Percentiles rank a stretch among this genome's conserved stretches.
Evolutionary conservation across 1,284 basidiomycete genomes (phyloP).

Genomic region (Microbotryum violaceum): DNA sequence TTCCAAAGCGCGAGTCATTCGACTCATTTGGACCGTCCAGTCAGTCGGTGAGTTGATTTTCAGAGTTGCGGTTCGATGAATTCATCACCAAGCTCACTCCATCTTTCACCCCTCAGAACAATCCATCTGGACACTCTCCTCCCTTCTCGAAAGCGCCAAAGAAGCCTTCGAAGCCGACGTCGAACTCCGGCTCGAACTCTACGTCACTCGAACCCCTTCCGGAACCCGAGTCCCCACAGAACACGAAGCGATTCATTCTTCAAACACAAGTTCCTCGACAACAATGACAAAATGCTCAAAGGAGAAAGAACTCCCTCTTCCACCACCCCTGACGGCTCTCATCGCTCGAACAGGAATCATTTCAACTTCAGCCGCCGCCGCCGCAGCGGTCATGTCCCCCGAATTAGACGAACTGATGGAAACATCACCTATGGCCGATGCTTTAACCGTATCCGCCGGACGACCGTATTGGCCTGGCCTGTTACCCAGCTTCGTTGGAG

Average conservation of each 20-base stretch:
- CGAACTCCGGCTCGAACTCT: conserved; percentile 21
- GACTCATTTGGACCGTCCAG: conserved; percentile 24
- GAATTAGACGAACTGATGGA: conserved; percentile 6
- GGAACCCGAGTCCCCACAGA: too few relatives aligned
- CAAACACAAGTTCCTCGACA: too few relatives aligned
- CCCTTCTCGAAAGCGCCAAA: conserved; percentile 20
- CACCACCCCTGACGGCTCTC: conserved; percentile 7
- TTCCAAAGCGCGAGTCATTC: conserved; percentile 8
- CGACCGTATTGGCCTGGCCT: conserved; percentile 7
- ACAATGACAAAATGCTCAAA: too few relatives aligned
- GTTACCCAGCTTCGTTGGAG: conserved; percentile 14
- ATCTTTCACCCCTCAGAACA: conserved; percentile 4
- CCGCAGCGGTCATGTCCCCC: not conserved
- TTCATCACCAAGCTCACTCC: too few relatives aligned
- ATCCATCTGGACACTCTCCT: conserved; percentile 19
- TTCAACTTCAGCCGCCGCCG: conserved; percentile 5
- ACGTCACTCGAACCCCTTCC: conserved; percentile 12
- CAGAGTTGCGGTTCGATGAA: not conserved
- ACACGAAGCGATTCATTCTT: too few relatives aligned
- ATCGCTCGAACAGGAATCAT: conserved; percentile 12
- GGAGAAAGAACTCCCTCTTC: not conserved
- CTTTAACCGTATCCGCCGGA: conserved; percentile 13
- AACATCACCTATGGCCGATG: conserved; percentile 18
- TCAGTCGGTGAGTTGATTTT: not conserved
- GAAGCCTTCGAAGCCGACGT: conserved; percentile 22